Evolutionary conservation across 2,329 filamentous ascomycete species (phyloP).

Genomic region (Amesomyces nigricolor): DNA sequence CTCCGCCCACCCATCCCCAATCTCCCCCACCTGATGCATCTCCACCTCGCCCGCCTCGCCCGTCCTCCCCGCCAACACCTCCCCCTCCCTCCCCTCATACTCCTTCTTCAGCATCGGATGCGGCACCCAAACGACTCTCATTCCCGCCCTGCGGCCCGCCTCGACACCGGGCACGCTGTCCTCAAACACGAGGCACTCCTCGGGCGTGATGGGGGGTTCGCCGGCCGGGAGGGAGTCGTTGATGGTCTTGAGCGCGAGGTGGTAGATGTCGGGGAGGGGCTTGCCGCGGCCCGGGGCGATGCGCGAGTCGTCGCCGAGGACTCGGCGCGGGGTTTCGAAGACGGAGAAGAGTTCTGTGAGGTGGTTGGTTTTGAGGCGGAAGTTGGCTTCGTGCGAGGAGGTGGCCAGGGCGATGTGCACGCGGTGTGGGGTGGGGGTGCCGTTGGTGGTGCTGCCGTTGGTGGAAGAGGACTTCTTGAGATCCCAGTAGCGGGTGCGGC

Average conservation of each 20-base stretch:
- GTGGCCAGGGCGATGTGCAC: constrained; percentile 85
- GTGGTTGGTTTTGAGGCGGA: constrained; percentile 66
- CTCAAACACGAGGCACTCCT: constrained; percentile 94
- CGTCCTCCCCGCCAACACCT: constrained; percentile 77
- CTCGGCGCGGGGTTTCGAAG: constrained; percentile 64
- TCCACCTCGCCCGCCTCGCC: constrained; percentile 57
- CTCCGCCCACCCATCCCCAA: constrained; percentile 57
- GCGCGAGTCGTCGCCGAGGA: constrained; percentile 79
- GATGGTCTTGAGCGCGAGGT: constrained; percentile 77
- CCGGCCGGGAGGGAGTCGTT: constrained; percentile 65
- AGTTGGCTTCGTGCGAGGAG: constrained; percentile 67
- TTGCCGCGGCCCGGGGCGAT: constrained; percentile 80
- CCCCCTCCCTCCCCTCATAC: constrained; percentile 68
- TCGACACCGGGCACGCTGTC: constrained; percentile 93
- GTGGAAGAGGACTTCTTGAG: constrained; percentile 26
- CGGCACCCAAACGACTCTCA: constrained; percentile 91
- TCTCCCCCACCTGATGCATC: constrained; percentile 50
- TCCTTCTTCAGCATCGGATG: constrained; percentile 72
- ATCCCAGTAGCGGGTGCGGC: constrained; percentile 47
- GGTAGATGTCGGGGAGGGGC: constrained; percentile 89
- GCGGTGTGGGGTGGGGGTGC: constrained; percentile 31
- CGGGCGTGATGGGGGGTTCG: constrained; percentile 62
- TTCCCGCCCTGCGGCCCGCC: constrained; percentile 81
- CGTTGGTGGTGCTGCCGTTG: constrained; percentile 23
- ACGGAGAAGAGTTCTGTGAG: constrained; percentile 53